These are phyloP conservation scores for Kwoniella europaea DNA, from an alignment of 768 basidiomycete genomes.

Conservation along the genomic window DNA sequence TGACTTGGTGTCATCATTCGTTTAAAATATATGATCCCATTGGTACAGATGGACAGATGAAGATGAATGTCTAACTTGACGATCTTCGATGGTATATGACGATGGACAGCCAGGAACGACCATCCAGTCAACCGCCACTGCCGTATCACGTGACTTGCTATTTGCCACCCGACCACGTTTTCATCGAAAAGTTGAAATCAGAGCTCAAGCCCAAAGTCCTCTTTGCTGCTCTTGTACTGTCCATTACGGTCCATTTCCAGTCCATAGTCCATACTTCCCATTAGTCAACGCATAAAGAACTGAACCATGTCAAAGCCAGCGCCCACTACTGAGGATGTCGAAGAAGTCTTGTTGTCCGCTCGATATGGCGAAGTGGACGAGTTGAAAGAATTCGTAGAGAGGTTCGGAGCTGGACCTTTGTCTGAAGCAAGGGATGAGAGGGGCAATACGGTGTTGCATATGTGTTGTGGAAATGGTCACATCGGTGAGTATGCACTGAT, in stretches of 20 bases:
- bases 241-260: background rate
- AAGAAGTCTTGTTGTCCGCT: constrained; percentile 79
- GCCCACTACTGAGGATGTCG: constrained; percentile 59
- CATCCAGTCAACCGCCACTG: constrained; percentile 26
- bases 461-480: constrained; percentile 89
- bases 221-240: background rate
- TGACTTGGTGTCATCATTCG: background rate
- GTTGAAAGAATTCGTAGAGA: constrained; percentile 68
- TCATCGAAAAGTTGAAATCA: constrained; percentile 1
- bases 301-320: constrained; percentile 21
- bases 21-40: background rate
- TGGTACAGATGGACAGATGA: background rate
- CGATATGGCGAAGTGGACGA: constrained; percentile 88
- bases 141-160: background rate
- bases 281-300: background rate
- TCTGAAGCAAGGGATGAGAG: constrained; percentile 70
- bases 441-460: constrained; percentile 80
- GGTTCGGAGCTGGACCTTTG: constrained; percentile 63
- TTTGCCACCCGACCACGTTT: constrained; percentile 18
- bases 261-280: background rate
- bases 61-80: background rate
- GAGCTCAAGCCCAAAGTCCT: background rate
- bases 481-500: constrained; percentile 63
- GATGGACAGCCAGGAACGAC: constrained; percentile 4
- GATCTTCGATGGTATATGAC: constrained; percentile 30